phyloP scores from a whole-genome alignment of 2,329 filamentous ascomycete species.

The Hymenoscyphus occultus region DNA sequence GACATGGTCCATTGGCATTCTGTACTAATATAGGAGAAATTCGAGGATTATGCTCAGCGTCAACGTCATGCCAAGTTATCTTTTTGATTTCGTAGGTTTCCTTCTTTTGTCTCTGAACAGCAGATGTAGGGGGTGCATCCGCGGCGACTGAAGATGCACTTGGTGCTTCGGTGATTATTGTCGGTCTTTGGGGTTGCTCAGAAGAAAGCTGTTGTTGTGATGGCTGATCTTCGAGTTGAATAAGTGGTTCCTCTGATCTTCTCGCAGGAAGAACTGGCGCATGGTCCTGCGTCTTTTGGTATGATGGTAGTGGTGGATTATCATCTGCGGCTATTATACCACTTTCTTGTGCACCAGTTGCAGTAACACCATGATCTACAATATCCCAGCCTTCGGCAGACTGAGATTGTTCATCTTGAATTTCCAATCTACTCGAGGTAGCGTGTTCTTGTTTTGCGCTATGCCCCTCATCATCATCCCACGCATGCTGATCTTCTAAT shows the following conservation, averaged over 20 bases:
- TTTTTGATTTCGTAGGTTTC: conserved; percentile 95
- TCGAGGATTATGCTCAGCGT: conserved; percentile 57
- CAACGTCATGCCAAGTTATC: conserved; percentile 76
- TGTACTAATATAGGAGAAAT: conserved; percentile 87
- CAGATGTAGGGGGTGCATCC: conserved; percentile 15
- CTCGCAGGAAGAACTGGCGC: conserved; percentile 32
- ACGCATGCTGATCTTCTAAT: conserved; percentile 30
- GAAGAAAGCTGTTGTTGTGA: conserved; percentile 24
- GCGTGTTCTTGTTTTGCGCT: not conserved
- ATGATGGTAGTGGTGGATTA: not conserved
- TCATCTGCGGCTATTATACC: conserved; percentile 24
- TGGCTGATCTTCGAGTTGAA: conserved; percentile 2
- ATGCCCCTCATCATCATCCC: conserved; percentile 29
- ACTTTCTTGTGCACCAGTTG: conserved; percentile 27
- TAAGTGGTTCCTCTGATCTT: conserved; percentile 20
- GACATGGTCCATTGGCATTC: conserved; percentile 92
- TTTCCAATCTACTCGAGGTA: conserved; percentile 7
- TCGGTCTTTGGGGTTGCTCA: conserved; percentile 29
- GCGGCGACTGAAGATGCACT: conserved; percentile 20
- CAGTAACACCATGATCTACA: conserved; percentile 27
- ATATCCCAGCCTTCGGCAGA: conserved; percentile 32
- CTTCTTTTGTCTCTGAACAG: conserved; percentile 29
- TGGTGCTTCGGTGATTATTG: conserved; percentile 16
- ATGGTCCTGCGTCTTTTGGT: conserved; percentile 22
- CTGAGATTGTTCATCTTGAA: conserved; percentile 20